phyloP scores from a whole-genome alignment of 768 basidiomycete genomes.

The Psilocybe cyanescens region DNA sequence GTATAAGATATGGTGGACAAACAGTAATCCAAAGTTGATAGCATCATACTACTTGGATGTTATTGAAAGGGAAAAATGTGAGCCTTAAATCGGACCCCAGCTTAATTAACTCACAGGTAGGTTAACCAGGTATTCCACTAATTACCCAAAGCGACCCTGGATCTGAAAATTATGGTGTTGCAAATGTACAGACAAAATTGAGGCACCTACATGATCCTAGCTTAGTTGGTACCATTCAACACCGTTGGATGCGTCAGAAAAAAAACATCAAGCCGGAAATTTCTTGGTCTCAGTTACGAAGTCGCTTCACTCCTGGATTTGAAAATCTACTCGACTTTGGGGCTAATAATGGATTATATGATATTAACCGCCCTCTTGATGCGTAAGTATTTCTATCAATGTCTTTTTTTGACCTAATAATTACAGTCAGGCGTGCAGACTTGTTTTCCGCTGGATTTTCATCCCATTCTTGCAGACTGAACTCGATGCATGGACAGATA shows the following conservation, averaged over 20 bases:
- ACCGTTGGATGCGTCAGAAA: slow-evolving; percentile 36
- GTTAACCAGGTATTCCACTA: slow-evolving; percentile 34
- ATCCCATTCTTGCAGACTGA: slow-evolving; percentile 9
- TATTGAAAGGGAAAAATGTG: slow-evolving; percentile 13
- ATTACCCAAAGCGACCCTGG: slow-evolving; percentile 49
- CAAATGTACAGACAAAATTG: slow-evolving; percentile 43
- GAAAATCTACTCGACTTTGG: slow-evolving; percentile 38
- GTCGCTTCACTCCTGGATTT: slow-evolving; percentile 38
- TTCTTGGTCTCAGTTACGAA: slow-evolving; percentile 37
- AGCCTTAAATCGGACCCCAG: slow-evolving; percentile 1
- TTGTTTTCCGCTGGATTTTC: slow-evolving; percentile 7
- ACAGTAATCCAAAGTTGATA: slow-evolving; percentile 33
- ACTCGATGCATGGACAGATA: neutral
- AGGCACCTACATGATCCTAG: slow-evolving; percentile 40
- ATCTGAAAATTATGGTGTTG: slow-evolving; percentile 45
- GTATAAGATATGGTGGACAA: slow-evolving; percentile 40
- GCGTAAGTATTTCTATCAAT: neutral
- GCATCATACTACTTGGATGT: slow-evolving; percentile 33
- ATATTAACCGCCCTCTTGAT: slow-evolving; percentile 7
- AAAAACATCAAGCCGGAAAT: slow-evolving; percentile 44
- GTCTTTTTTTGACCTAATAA: neutral
- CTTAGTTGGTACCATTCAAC: slow-evolving; percentile 15
- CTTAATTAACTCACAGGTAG: neutral
- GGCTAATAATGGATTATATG: slow-evolving; percentile 11
- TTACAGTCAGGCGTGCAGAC: neutral